Evolutionary conservation across 345 rosid genomes (phyloP).

Genomic region (Populus davidiana): DNA sequence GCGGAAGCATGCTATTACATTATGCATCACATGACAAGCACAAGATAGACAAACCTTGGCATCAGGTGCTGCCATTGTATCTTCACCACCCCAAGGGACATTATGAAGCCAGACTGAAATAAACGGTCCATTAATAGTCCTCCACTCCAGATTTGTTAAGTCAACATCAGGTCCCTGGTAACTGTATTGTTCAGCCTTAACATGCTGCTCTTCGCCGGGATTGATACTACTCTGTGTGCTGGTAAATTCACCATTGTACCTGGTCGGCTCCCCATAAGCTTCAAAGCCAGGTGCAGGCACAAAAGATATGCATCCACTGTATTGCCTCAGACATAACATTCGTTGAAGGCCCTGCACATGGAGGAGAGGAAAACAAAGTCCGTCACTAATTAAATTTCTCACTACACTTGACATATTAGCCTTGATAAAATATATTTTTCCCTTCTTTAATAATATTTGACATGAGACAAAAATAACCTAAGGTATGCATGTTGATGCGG

Average conservation of each 20-base stretch:
- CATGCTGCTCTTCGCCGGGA: slow-evolving; percentile 29
- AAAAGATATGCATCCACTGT: slow-evolving; percentile 66
- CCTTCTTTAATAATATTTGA: background rate
- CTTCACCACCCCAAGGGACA: slow-evolving; percentile 91
- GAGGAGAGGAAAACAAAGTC: slow-evolving; percentile 1
- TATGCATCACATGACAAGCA: background rate
- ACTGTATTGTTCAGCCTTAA: slow-evolving; percentile 27
- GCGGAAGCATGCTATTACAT: background rate
- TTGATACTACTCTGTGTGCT: background rate
- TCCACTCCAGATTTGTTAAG: slow-evolving; percentile 56
- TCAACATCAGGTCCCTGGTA: slow-evolving; percentile 67
- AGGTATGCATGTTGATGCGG: background rate
- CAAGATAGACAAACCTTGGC: slow-evolving; percentile 66
- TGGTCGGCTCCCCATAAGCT: slow-evolving; percentile 57
- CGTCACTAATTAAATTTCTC: background rate
- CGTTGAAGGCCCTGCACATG: slow-evolving; percentile 64
- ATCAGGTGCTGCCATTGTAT: slow-evolving; percentile 79
- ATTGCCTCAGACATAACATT: slow-evolving; percentile 58
- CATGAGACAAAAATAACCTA: background rate
- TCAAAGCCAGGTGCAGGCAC: slow-evolving; percentile 96
- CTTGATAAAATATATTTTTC: background rate
- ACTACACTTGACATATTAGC: background rate
- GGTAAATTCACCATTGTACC: slow-evolving; percentile 27
- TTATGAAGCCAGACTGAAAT: slow-evolving; percentile 95
- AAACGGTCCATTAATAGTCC: slow-evolving; percentile 84